phyloP scores from a whole-genome alignment of 306 rosid genomes.

The Malus fusca region DNA sequence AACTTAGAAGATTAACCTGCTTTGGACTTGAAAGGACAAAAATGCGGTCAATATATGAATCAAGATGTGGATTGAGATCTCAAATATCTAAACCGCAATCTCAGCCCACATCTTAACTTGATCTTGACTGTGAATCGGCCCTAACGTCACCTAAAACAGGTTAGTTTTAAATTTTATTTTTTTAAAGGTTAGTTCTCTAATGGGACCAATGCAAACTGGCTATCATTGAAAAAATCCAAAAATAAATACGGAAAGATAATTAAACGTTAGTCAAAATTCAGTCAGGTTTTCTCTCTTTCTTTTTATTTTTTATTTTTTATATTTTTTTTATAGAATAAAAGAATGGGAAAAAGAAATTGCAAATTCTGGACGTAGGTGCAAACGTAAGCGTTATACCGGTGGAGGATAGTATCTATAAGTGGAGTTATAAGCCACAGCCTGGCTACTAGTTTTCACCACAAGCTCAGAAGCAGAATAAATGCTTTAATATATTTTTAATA shows the following conservation, averaged over 20 bases:
- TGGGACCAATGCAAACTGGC: background rate
- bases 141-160: background rate
- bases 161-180: background rate
- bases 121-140: background rate
- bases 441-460: background rate
- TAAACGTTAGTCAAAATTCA: background rate
- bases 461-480: background rate
- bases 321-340: background rate
- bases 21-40: background rate
- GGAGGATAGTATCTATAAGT: background rate
- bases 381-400: background rate
- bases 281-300: background rate
- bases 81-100: background rate
- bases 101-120: background rate
- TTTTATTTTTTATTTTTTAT: too few relatives aligned
- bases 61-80: background rate
- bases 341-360: background rate
- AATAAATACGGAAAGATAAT: background rate
- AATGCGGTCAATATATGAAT: background rate
- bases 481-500: background rate
- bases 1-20: background rate
- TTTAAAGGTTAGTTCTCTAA: background rate
- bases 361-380: background rate
- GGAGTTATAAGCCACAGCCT: background rate
- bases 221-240: background rate